phyloP scores from a whole-genome alignment of 306 rosid genomes.

The Crotalaria pallida region DNA sequence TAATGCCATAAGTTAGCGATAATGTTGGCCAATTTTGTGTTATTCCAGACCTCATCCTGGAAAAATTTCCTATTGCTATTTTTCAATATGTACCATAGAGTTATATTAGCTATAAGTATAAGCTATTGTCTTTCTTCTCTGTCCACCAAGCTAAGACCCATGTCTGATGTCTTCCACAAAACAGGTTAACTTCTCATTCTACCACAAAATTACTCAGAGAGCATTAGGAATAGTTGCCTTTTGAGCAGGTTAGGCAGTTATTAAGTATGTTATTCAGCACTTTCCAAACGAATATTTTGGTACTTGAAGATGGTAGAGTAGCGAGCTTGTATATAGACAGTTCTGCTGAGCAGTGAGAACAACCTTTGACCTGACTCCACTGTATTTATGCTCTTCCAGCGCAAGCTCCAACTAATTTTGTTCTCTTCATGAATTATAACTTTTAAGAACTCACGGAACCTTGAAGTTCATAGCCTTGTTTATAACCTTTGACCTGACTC shows the following conservation, averaged over 20 bases:
- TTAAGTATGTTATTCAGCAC: neutral
- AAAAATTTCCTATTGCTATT: neutral
- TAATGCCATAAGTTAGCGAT: neutral
- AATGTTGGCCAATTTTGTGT: neutral
- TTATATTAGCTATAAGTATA: neutral
- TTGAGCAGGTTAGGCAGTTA: neutral
- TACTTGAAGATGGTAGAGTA: neutral
- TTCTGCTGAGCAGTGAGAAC: neutral
- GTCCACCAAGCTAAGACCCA: neutral
- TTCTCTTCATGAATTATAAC: neutral
- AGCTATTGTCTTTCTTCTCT: neutral
- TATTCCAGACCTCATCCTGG: neutral
- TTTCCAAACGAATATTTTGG: neutral
- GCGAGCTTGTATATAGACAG: neutral
- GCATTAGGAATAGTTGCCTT: neutral
- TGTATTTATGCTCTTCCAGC: neutral
- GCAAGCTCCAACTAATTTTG: neutral
- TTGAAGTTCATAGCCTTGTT: neutral
- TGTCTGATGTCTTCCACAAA: neutral
- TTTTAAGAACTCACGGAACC: neutral
- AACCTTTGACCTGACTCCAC: neutral
- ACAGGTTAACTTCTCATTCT: neutral
- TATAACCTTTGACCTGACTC: neutral
- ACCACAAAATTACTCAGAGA: neutral
- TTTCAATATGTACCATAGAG: neutral